Conservation (phyloP, 2,329 filamentous ascomycete genomes). For the Xylariaceae sp. region DNA sequence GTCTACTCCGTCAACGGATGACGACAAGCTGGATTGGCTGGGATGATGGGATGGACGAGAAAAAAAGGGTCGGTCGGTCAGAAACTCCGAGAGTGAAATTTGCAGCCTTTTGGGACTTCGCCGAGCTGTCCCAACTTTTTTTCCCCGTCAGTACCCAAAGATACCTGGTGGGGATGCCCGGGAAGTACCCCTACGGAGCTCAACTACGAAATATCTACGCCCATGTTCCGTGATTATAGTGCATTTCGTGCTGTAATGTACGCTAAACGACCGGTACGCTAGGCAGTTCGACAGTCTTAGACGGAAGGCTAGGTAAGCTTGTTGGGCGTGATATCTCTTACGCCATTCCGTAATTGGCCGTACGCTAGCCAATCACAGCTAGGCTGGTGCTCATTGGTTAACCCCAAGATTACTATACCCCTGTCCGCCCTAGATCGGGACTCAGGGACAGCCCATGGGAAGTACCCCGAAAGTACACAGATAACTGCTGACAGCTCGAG, state of each 20-base stretch:
- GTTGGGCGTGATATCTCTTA: neutral
- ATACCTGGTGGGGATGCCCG: neutral
- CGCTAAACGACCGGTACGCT: too few species aligned
- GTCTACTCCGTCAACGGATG: slow-evolving; percentile 19
- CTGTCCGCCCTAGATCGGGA: neutral
- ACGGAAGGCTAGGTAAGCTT: neutral
- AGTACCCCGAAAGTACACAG: neutral
- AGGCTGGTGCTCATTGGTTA: neutral
- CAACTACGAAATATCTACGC: neutral
- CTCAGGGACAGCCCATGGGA: neutral
- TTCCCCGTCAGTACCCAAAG: slow-evolving; percentile 6
- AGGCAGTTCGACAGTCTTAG: too few species aligned
- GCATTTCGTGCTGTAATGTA: neutral
- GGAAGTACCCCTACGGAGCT: neutral
- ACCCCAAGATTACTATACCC: neutral
- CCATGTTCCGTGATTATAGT: neutral
- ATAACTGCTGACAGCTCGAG: neutral
- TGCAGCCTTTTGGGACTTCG: slow-evolving; percentile 24
- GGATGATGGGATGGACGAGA: slow-evolving; percentile 1
- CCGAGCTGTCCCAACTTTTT: slow-evolving; percentile 27
- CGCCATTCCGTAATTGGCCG: neutral
- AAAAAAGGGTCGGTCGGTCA: slow-evolving; percentile 4
- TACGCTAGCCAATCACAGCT: neutral
- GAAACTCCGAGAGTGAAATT: slow-evolving; percentile 26
- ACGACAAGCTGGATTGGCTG: slow-evolving; percentile 3